Evolutionary conservation across 768 basidiomycete species (phyloP).

Genomic region (Udeniomyces megalosporus): DNA sequence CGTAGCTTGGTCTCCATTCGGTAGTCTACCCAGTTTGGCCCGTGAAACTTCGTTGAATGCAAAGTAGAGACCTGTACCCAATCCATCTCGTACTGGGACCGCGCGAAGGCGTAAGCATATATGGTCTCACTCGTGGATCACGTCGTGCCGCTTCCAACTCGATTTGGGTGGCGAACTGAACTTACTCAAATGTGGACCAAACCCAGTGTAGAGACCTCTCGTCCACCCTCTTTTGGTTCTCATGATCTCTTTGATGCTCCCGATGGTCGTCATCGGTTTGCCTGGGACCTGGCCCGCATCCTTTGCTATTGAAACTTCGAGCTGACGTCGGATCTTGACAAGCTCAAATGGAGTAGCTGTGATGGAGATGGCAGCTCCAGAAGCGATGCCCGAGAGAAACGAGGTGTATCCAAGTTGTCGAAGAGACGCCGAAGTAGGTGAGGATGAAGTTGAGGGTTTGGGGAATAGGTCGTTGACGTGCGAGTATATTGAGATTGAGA

Average conservation of each 20-base stretch:
- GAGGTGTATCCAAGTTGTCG: background rate
- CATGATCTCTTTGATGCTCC: background rate
- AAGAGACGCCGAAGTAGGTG: background rate
- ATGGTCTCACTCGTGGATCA: background rate
- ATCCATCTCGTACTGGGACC: too few relatives aligned
- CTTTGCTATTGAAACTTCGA: background rate
- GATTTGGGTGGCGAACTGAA: slow-evolving; percentile 77
- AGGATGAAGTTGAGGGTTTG: slow-evolving; percentile 40
- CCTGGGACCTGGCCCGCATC: too few relatives aligned
- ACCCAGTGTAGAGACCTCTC: slow-evolving; percentile 60
- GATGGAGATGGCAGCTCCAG: slow-evolving; percentile 75
- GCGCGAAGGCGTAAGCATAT: background rate
- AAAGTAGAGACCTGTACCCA: slow-evolving; percentile 79
- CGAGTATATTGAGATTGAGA: slow-evolving; percentile 63
- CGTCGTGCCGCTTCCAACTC: slow-evolving; percentile 20
- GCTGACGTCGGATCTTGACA: slow-evolving; percentile 51
- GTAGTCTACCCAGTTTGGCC: slow-evolving; percentile 59
- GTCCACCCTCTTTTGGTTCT: slow-evolving; percentile 37
- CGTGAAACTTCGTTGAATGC: slow-evolving; percentile 86
- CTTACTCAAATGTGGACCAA: slow-evolving; percentile 64
- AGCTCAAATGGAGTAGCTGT: slow-evolving; percentile 88
- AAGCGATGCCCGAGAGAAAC: slow-evolving; percentile 48
- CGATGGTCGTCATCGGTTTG: slow-evolving; percentile 20
- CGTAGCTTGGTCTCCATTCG: slow-evolving; percentile 61
- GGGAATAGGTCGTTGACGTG: slow-evolving; percentile 28